Percentiles rank a stretch among this genome's conserved stretches.
Conservation (phyloP, 2,329 filamentous ascomycete genomes). For the Colletotrichum ledebouriae region DNA sequence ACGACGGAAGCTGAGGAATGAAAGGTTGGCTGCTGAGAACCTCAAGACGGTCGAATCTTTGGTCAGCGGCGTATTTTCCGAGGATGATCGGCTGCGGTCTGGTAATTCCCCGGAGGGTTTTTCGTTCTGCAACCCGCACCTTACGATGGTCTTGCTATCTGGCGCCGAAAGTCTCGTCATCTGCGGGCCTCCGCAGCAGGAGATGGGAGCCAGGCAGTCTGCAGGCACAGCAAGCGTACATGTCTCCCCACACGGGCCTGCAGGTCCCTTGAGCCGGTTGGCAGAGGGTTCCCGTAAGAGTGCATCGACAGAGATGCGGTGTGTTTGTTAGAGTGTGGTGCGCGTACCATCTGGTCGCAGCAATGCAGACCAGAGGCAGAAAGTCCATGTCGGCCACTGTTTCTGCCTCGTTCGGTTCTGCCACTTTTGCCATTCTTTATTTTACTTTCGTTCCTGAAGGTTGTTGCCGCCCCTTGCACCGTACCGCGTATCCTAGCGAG, state of each 20-base stretch:
- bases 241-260: conserved; percentile 26
- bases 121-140: conserved; percentile 25
- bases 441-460: too few species aligned
- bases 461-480: background rate
- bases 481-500: background rate
- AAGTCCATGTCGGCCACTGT: background rate
- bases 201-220: conserved; percentile 22
- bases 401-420: background rate
- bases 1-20: background rate
- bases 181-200: conserved; percentile 29
- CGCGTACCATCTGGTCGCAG: conserved; percentile 8
- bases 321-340: conserved; percentile 17
- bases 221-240: conserved; percentile 32
- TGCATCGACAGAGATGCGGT: conserved; percentile 25
- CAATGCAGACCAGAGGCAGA: background rate
- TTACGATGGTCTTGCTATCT: conserved; percentile 22
- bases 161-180: conserved; percentile 31
- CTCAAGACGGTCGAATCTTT: conserved; percentile 4
- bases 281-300: conserved; percentile 19
- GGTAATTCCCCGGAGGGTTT: background rate
- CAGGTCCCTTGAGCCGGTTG: conserved; percentile 29
- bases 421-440: too few species aligned
- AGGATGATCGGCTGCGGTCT: conserved; percentile 9
- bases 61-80: conserved; percentile 9
- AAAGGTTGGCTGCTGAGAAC: background rate